Conservation (phyloP, 768 basidiomycete genomes). For the Leccinum boreale region DNA sequence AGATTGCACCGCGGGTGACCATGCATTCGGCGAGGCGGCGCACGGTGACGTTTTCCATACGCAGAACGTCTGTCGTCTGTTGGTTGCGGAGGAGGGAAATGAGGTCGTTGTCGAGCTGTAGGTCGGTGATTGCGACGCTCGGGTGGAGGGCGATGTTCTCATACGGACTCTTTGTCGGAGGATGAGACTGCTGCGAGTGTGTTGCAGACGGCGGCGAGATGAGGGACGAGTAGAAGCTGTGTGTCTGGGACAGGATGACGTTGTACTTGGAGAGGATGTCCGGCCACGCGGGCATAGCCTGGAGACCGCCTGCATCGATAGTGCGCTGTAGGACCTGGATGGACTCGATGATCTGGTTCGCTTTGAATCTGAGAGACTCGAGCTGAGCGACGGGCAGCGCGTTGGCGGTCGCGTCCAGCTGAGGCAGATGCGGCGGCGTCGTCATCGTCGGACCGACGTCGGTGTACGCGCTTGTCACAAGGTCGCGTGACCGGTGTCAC, state of each 20-base stretch:
- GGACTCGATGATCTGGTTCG: conserved; percentile 76
- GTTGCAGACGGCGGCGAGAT: conserved; percentile 34
- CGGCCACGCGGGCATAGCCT: conserved; percentile 78
- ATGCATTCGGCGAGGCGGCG: conserved; percentile 66
- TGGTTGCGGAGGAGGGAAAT: conserved; percentile 74
- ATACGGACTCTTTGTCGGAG: conserved; percentile 36
- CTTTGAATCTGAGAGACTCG: conserved; percentile 74
- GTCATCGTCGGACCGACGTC: conserved; percentile 1
- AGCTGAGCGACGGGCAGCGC: conserved; percentile 62
- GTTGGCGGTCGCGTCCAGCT: conserved; percentile 27
- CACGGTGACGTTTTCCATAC: conserved; percentile 69
- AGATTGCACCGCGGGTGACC: conserved; percentile 49
- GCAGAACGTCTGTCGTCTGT: conserved; percentile 74
- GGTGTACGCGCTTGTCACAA: conserved; percentile 5
- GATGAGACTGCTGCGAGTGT: conserved; percentile 12
- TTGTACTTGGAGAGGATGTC: conserved; percentile 86
- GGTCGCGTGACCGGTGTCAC: conserved; percentile 16
- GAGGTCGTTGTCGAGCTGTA: conserved; percentile 69
- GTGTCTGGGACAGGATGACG: conserved; percentile 77
- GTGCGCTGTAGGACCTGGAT: conserved; percentile 62
- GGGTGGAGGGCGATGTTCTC: conserved; percentile 73
- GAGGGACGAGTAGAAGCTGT: conserved; percentile 68
- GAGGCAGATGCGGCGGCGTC: not conserved
- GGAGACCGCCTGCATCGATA: conserved; percentile 54
- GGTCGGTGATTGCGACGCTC: conserved; percentile 51